phyloP scores from a whole-genome alignment of 164 flowering plant genomes.

The Kalanchoe fedtschenkoi region DNA sequence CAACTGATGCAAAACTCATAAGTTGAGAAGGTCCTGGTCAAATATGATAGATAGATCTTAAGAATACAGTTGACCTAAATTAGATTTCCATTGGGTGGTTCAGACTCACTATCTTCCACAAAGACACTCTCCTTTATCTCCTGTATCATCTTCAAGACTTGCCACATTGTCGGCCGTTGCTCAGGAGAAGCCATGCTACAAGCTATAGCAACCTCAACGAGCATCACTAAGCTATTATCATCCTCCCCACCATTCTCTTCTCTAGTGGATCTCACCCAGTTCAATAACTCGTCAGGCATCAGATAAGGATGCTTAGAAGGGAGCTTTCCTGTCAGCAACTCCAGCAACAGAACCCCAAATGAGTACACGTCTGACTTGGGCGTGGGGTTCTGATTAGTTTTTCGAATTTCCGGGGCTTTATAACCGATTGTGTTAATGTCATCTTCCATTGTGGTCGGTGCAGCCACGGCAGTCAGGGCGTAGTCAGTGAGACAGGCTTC shows the following conservation, averaged over 20 bases:
- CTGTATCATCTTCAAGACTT: conserved; percentile 86
- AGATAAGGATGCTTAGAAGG: conserved; percentile 51
- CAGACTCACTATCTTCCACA: conserved; percentile 34
- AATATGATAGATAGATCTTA: not conserved
- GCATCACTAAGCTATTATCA: conserved; percentile 53
- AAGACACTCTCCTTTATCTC: conserved; percentile 65
- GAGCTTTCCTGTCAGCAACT: conserved; percentile 65
- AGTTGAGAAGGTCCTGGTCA: no score
- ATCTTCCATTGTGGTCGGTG: conserved; percentile 14
- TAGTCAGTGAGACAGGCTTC: conserved; percentile 91
- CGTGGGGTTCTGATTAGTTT: conserved; percentile 23
- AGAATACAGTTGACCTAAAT: not conserved
- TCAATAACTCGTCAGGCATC: conserved; percentile 29
- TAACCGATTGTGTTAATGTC: conserved; percentile 26
- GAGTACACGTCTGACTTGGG: conserved; percentile 74
- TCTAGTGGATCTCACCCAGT: conserved; percentile 58
- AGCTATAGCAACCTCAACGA: conserved; percentile 52
- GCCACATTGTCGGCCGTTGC: conserved; percentile 89
- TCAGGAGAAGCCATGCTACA: conserved; percentile 54
- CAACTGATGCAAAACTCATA: no score
- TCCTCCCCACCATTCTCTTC: conserved; percentile 48
- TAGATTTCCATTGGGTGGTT: conserved; percentile 8
- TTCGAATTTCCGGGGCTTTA: conserved; percentile 60
- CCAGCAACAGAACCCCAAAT: conserved; percentile 65
- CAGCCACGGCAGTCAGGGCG: conserved; percentile 40